These are phyloP conservation scores for Boletus sensibilis DNA, from an alignment of 768 basidiomycete species.

Conservation along the genomic window DNA sequence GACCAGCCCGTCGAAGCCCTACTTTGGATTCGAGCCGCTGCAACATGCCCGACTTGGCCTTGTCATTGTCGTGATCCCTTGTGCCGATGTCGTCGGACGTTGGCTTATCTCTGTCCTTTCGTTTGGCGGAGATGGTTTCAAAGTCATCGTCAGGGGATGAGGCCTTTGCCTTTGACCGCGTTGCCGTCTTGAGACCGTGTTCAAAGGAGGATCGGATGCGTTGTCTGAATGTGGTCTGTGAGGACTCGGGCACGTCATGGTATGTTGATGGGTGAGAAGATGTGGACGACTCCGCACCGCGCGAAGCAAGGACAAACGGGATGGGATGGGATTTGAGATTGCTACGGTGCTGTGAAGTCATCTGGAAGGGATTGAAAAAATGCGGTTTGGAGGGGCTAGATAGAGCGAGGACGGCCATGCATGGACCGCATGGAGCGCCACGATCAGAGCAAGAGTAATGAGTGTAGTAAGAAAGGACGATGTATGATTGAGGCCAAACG, in stretches of 20 bases:
- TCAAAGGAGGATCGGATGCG: constrained; percentile 67
- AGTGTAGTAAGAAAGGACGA: constrained; percentile 16
- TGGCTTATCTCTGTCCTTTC: constrained; percentile 41
- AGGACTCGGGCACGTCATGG: constrained; percentile 38
- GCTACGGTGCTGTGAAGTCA: constrained; percentile 43
- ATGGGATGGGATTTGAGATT: constrained; percentile 34
- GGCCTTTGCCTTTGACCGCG: constrained; percentile 50
- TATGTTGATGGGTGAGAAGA: constrained; percentile 28
- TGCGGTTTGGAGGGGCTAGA: constrained; percentile 38
- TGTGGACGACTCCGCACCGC: constrained; percentile 38
- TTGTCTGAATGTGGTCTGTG: constrained; percentile 52
- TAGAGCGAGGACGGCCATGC: constrained; percentile 48
- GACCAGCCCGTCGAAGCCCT: constrained; percentile 46
- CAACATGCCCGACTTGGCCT: constrained; percentile 46
- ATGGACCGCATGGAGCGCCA: constrained; percentile 32
- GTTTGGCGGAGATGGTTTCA: constrained; percentile 44
- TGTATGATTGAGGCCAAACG: constrained; percentile 9
- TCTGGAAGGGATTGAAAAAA: constrained; percentile 45
- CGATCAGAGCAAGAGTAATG: constrained; percentile 16
- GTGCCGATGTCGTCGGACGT: constrained; percentile 33
- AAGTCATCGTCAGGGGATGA: constrained; percentile 40
- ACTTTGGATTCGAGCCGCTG: constrained; percentile 50
- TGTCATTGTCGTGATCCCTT: constrained; percentile 35
- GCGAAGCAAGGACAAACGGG: constrained; percentile 42
- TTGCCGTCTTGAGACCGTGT: constrained; percentile 63